Base-by-base conservation (phyloP, 2,329 filamentous ascomycete genomes). In the Alternaria triticina region DNA sequence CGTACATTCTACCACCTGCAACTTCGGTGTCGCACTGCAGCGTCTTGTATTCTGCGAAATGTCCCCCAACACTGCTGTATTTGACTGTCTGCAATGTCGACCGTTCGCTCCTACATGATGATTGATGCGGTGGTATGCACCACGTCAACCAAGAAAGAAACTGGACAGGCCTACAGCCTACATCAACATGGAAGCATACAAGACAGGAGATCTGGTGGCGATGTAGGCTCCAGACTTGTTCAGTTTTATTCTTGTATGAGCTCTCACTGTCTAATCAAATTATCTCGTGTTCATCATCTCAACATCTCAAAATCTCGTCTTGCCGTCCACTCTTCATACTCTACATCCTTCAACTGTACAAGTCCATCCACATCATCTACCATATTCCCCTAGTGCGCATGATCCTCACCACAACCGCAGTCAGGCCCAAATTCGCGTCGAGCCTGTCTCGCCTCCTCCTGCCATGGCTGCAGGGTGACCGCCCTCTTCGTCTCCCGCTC, bases 361-460 rank as follows among this genome's bases (percentile, higher is more conserved):
- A 20, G 5, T 43, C 22, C 51, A 27, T 15, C 51, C 4, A 9
- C 8, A 17, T 6, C 22, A 10, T 13, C 23, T 23, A 10, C 1
- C 15, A 25, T 40, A 30, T 5, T 10, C 23, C 52, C 60, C 36
- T 28, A 74, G 59, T 75, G 75, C 12, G 52, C 51, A 64, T 74
- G 70, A 3, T 72, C 73, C 66, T 71, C 70, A 17, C 54, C 46
- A 47, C 67, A 71, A 4, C 71, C 72, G 54, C 72, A 78, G 46
- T 73, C 68, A 17, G 62, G 72, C 23, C 74, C 75, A 66, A 74
- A 75, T n/a, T 67, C 74, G 27, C 68, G 70, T 54, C 73, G 68
- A 40, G 68, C 70, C 46, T 67, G 55, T 54, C 73, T 74, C 4
- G 73, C 73, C 54, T 72, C 70, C 12, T 74, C 55, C 70, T 74